These are phyloP conservation scores for Sordariomycetes sp. DNA, from an alignment of 2,329 filamentous ascomycete genomes.

Conservation along the genomic window DNA sequence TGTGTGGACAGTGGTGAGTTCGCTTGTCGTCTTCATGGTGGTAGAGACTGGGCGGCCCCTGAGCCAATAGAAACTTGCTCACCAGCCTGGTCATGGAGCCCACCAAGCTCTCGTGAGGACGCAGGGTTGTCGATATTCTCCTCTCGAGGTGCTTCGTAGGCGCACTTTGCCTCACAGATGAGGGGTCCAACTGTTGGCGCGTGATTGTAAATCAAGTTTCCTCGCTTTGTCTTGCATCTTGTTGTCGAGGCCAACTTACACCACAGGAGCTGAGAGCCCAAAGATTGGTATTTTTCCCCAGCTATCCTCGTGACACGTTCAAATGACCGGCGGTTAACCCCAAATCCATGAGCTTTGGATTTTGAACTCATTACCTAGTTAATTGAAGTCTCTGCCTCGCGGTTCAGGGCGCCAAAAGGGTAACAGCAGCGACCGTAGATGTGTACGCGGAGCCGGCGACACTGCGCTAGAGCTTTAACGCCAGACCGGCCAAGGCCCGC, in stretches of 20 bases:
- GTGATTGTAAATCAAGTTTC: not conserved
- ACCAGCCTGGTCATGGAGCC: not conserved
- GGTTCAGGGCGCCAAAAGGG: not conserved
- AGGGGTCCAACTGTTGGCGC: not conserved
- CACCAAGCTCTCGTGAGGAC: not conserved
- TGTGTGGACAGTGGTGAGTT: no score
- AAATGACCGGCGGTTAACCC: no score
- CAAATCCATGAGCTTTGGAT: no score
- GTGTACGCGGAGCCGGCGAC: not conserved
- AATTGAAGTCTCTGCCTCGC: not conserved
- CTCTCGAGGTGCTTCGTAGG: not conserved
- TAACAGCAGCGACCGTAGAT: not conserved
- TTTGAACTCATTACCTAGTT: not conserved
- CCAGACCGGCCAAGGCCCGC: not conserved
- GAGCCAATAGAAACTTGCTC: slow-evolving; percentile 34
- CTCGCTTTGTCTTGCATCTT: not conserved
- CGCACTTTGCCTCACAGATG: not conserved
- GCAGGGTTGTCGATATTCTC: not conserved
- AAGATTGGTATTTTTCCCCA: no score
- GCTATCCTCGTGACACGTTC: no score
- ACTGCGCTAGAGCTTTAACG: not conserved
- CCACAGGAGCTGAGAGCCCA: not conserved
- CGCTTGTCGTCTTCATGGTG: not conserved
- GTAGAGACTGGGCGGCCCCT: slow-evolving; percentile 2
- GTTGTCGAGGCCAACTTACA: not conserved